phyloP scores from a whole-genome alignment of 805 yeast genomes.

The Lachancea thermotolerans region DNA sequence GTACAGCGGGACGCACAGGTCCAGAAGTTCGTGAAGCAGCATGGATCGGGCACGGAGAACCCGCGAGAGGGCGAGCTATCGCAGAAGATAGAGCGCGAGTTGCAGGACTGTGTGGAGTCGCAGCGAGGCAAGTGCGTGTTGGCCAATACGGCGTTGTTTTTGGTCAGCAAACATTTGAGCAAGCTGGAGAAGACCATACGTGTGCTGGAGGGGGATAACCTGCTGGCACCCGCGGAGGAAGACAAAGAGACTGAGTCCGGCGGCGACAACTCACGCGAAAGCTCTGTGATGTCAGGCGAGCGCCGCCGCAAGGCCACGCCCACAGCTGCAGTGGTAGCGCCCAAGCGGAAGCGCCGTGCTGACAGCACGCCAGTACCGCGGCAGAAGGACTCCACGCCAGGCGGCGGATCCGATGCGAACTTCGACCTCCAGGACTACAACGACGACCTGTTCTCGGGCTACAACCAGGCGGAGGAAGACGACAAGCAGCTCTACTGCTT shows the following conservation, averaged over 20 bases:
- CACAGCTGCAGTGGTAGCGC: constrained; percentile 12
- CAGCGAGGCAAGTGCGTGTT: constrained; percentile 75
- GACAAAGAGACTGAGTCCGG: constrained; percentile 29
- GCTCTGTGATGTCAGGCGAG: constrained; percentile 18
- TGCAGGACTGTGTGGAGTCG: constrained; percentile 47
- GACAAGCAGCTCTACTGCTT: constrained; percentile 76
- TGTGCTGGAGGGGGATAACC: constrained; percentile 73
- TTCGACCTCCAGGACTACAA: constrained; percentile 24
- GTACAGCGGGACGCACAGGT: constrained; percentile 70
- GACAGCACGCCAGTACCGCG: constrained; percentile 7
- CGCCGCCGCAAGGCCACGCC: constrained; percentile 16
- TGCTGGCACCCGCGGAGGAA: constrained; percentile 51
- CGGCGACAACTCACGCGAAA: constrained; percentile 27
- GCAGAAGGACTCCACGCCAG: constrained; percentile 7
- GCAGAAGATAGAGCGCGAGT: constrained; percentile 62
- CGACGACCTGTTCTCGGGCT: constrained; percentile 32
- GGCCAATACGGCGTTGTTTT: constrained; percentile 77
- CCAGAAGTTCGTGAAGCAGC: constrained; percentile 73
- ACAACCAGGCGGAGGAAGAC: constrained; percentile 40
- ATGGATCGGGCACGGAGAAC: constrained; percentile 73
- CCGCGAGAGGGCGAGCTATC: constrained; percentile 71
- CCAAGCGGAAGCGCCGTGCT: constrained; percentile 18
- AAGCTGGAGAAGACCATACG: constrained; percentile 70
- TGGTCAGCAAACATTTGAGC: constrained; percentile 67
- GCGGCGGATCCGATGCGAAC: constrained; percentile 8